phyloP scores from a whole-genome alignment of 2,329 filamentous ascomycete genomes.

The Diaporthe australafricana region DNA sequence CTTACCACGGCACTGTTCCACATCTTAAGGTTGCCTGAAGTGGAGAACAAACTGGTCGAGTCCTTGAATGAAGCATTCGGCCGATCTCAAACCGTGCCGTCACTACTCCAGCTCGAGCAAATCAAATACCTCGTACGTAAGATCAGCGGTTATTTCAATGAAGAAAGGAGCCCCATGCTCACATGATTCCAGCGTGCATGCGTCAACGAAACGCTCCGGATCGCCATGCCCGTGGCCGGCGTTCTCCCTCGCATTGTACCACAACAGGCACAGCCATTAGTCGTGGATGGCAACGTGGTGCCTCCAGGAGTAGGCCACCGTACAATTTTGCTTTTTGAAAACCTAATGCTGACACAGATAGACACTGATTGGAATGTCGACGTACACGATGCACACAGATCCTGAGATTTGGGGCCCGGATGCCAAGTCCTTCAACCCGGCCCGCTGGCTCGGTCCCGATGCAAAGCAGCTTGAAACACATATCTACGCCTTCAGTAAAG shows the following conservation, averaged over 20 bases:
- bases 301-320: neutral
- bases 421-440: neutral
- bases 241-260: neutral
- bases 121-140: neutral
- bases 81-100: neutral
- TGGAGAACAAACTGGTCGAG: neutral
- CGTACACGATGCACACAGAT: neutral
- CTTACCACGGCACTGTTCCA: neutral
- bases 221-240: neutral
- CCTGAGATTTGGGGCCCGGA: neutral
- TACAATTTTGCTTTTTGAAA: neutral
- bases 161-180: neutral
- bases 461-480: neutral
- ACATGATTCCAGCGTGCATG: neutral
- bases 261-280: neutral
- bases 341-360: neutral
- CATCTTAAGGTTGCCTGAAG: neutral
- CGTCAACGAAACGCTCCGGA: neutral
- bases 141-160: too few species aligned
- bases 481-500: neutral
- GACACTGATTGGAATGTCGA: neutral
- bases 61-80: neutral
- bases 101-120: neutral
- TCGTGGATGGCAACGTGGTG: neutral
- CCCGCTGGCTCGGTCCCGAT: neutral